Conservation (phyloP, 768 basidiomycete species). For the Sutorius australiensis region DNA sequence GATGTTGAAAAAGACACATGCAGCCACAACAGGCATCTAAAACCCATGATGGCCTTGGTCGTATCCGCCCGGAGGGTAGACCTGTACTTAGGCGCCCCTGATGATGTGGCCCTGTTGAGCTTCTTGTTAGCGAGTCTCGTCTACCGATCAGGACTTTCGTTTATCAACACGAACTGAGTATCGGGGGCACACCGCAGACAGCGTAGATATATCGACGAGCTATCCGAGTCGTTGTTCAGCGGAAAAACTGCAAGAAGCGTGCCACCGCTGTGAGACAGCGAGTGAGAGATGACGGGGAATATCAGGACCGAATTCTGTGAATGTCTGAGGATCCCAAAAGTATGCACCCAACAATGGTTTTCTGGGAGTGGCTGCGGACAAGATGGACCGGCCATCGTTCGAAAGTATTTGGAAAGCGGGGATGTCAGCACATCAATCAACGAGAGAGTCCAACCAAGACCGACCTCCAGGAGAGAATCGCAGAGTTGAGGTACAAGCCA, state of each 20-base stretch:
- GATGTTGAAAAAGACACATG: background rate
- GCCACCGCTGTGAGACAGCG: background rate
- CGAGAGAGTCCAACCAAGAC: constrained; percentile 3
- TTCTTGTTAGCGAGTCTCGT: constrained; percentile 29
- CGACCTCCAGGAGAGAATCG: background rate
- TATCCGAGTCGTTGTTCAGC: background rate
- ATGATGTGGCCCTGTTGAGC: constrained; percentile 23
- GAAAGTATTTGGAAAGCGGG: background rate
- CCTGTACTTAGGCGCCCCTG: constrained; percentile 26
- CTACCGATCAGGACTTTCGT: constrained; percentile 45
- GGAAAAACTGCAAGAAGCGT: background rate
- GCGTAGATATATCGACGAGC: background rate
- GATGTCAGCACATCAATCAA: background rate
- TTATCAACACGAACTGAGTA: background rate
- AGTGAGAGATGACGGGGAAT: background rate
- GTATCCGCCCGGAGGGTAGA: constrained; percentile 59
- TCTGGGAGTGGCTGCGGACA: background rate
- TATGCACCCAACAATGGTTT: background rate
- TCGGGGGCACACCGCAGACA: background rate
- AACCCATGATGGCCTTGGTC: constrained; percentile 45
- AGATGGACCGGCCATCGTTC: background rate
- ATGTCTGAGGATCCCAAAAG: constrained; percentile 4
- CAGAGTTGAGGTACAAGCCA: background rate
- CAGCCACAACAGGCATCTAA: background rate
- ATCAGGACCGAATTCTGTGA: background rate